A percentile compares a stretch with the other conserved stretches of the same genome.
Conservation (phyloP, 148 eudicot genomes). For the Amaranthus hypochondriacus region DNA sequence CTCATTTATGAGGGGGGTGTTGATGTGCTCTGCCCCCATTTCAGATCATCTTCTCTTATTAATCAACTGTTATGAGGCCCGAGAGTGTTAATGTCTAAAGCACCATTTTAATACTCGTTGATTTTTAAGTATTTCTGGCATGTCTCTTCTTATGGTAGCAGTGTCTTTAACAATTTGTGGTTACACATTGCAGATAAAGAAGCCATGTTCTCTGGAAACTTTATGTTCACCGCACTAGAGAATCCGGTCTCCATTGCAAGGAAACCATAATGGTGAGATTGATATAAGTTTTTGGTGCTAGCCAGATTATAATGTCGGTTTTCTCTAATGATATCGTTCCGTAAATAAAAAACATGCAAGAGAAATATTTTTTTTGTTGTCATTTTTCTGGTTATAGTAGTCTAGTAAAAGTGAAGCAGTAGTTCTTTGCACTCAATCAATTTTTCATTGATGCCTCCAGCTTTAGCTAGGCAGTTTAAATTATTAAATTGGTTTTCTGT, state of each 20-base stretch:
- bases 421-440: too few relatives aligned
- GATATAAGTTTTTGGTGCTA: neutral
- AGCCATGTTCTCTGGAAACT: slow-evolving; percentile 46
- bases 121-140: neutral
- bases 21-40: neutral
- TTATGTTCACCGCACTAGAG: slow-evolving; percentile 38
- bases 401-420: too few relatives aligned
- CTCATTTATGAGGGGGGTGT: too few relatives aligned
- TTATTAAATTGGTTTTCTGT: too few relatives aligned
- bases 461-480: too few relatives aligned
- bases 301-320: neutral
- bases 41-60: neutral
- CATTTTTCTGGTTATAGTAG: too few relatives aligned
- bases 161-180: neutral
- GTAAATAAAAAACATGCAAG: neutral
- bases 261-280: slow-evolving; percentile 6
- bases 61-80: neutral
- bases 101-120: neutral
- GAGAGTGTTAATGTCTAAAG: neutral
- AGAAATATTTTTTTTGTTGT: too few relatives aligned
- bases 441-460: too few relatives aligned
- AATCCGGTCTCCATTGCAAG: slow-evolving; percentile 4
- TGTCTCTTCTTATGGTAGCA: too few relatives aligned
- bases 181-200: slow-evolving; percentile 30
- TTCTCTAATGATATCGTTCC: slow-evolving; percentile 7